phyloP scores from a whole-genome alignment of 768 basidiomycete genomes.

The Leccinum boreale region DNA sequence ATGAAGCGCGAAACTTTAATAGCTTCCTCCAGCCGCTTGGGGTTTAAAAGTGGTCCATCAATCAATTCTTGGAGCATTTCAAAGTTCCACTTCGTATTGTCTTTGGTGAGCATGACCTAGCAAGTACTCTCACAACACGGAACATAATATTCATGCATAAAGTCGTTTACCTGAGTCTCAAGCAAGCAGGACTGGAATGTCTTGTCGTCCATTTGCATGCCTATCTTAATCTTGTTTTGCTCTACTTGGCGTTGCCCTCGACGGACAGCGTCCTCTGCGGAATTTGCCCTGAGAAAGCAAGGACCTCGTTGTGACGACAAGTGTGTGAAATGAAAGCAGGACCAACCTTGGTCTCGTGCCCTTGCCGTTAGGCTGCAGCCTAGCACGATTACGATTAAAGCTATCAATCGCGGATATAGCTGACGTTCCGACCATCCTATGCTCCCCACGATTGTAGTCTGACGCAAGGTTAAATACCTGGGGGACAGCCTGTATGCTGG shows the following conservation, averaged over 20 bases:
- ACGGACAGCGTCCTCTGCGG: constrained; percentile 80
- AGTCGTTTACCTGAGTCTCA: constrained; percentile 70
- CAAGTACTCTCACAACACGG: background rate
- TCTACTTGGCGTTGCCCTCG: constrained; percentile 90
- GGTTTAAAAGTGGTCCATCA: constrained; percentile 89
- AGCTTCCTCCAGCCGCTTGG: constrained; percentile 91
- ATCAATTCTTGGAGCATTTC: constrained; percentile 85
- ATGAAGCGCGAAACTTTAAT: constrained; percentile 88
- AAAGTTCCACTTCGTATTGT: constrained; percentile 90
- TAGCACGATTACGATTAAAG: constrained; percentile 83
- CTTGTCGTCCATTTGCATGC: constrained; percentile 94
- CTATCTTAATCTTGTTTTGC: constrained; percentile 83
- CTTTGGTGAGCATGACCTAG: constrained; percentile 84
- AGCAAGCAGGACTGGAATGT: constrained; percentile 81
- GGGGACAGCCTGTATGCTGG: constrained; percentile 84
- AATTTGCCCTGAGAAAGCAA: constrained; percentile 56
- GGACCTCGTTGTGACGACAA: background rate
- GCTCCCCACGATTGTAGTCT: constrained; percentile 71
- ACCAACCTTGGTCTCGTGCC: constrained; percentile 63
- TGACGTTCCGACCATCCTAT: constrained; percentile 79
- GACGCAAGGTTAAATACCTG: constrained; percentile 81
- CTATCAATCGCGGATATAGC: constrained; percentile 88
- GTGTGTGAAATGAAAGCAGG: background rate
- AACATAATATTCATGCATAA: background rate
- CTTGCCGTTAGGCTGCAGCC: constrained; percentile 60